These are phyloP conservation scores for Jacaranda copaia DNA, from an alignment of 257 asterid species.

Conservation along the genomic window DNA sequence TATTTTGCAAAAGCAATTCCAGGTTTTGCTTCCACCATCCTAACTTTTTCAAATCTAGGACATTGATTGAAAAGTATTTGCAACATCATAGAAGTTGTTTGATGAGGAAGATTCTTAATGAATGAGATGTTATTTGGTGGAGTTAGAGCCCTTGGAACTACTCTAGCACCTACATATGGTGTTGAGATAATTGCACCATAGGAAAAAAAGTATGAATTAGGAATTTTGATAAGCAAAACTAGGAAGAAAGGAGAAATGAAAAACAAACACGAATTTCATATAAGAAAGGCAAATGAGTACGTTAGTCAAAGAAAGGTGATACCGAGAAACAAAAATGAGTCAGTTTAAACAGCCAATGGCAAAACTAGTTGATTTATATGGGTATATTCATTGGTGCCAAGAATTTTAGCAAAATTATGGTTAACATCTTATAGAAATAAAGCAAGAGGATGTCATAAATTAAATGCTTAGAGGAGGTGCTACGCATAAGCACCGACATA, in stretches of 20 bases:
- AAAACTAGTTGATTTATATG: neutral
- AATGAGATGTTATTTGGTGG: slow-evolving; percentile 93
- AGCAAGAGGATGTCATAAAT: slow-evolving; percentile 17
- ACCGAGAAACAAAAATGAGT: too few species aligned
- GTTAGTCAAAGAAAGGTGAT: neutral
- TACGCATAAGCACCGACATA: slow-evolving; percentile 76
- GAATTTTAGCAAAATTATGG: slow-evolving; percentile 3
- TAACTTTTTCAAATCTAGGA: slow-evolving; percentile 89
- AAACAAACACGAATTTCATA: neutral
- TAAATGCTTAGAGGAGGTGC: slow-evolving; percentile 83
- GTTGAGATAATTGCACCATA: slow-evolving; percentile 74
- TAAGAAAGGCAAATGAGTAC: neutral
- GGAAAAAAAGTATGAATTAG: slow-evolving; percentile 15
- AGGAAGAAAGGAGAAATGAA: neutral
- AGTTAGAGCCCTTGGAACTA: slow-evolving; percentile 86
- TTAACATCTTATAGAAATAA: slow-evolving; percentile 13
- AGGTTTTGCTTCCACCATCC: slow-evolving; percentile 96
- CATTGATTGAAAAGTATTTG: slow-evolving; percentile 93
- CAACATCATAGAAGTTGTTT: slow-evolving; percentile 92
- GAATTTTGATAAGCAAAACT: neutral
- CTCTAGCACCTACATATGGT: slow-evolving; percentile 73
- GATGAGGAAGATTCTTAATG: slow-evolving; percentile 92
- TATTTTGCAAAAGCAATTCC: slow-evolving; percentile 96
- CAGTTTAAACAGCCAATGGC: too few species aligned
- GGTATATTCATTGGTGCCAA: neutral